Conservation (phyloP, 768 basidiomycete species). For the Collybia nuda region DNA sequence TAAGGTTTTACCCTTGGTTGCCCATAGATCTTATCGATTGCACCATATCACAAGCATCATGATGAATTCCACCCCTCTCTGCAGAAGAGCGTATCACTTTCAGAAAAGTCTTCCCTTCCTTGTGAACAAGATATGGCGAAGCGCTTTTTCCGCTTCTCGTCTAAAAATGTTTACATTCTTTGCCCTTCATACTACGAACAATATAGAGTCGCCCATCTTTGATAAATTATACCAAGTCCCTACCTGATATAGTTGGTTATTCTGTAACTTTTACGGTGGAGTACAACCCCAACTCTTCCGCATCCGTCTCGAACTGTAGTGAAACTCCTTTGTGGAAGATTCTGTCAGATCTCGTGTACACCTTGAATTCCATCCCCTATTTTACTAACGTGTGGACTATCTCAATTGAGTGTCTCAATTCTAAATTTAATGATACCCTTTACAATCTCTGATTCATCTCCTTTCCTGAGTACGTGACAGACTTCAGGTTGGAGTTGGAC, state of each 20-base stretch:
- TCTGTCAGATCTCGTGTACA: slow-evolving; percentile 7
- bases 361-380: slow-evolving; percentile 8
- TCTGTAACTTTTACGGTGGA: slow-evolving; percentile 11
- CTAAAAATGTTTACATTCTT: slow-evolving; percentile 17
- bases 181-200: slow-evolving; percentile 12
- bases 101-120: slow-evolving; percentile 15
- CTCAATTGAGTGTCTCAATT: background rate
- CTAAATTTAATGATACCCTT: too few species aligned
- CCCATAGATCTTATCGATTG: slow-evolving; percentile 18
- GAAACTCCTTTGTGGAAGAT: slow-evolving; percentile 3
- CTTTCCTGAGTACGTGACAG: slow-evolving; percentile 22
- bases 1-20: background rate
- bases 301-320: background rate
- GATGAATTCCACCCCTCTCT: slow-evolving; percentile 17
- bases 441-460: slow-evolving; percentile 19
- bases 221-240: background rate
- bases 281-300: background rate
- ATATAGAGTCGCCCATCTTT: slow-evolving; percentile 4
- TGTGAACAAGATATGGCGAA: slow-evolving; percentile 19
- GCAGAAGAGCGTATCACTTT: slow-evolving; percentile 12
- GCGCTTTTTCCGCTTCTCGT: slow-evolving; percentile 9
- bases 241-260: slow-evolving; percentile 4
- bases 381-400: slow-evolving; percentile 1
- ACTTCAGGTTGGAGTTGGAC: slow-evolving; percentile 31
- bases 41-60: slow-evolving; percentile 9